Evolutionary conservation across 2,329 filamentous ascomycete species (phyloP).

Genomic region (Alternaria longipes): DNA sequence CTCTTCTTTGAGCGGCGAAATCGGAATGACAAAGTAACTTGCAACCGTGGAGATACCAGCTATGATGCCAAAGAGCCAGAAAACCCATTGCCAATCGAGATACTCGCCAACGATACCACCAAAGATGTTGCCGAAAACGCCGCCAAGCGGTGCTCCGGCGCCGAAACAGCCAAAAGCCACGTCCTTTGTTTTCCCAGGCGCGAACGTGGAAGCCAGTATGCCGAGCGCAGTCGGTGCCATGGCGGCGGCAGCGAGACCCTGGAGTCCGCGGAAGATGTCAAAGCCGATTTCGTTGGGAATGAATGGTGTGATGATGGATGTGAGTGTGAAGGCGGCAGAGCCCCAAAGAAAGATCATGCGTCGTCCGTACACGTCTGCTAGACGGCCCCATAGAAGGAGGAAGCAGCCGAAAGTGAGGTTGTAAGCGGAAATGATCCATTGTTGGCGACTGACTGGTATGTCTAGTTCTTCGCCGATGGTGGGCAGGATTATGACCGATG

Average conservation of each 20-base stretch:
- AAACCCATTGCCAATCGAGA: constrained; percentile 47
- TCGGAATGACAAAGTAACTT: constrained; percentile 68
- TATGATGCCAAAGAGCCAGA: constrained; percentile 68
- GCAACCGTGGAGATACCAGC: constrained; percentile 65
- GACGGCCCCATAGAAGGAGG: constrained; percentile 71
- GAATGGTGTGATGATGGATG: constrained; percentile 69
- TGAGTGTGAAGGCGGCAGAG: constrained; percentile 69
- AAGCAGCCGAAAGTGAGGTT: constrained; percentile 73
- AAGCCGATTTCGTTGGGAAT: constrained; percentile 73
- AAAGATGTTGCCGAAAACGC: constrained; percentile 71
- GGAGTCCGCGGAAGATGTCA: constrained; percentile 71
- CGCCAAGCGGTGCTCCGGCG: constrained; percentile 71
- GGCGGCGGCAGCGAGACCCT: constrained; percentile 73
- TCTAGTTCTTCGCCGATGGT: constrained; percentile 65
- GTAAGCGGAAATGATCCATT: constrained; percentile 75
- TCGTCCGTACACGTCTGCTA: constrained; percentile 74
- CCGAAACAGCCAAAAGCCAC: constrained; percentile 66
- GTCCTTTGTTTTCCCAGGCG: constrained; percentile 73
- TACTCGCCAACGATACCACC: constrained; percentile 58
- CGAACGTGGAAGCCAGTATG: constrained; percentile 73
- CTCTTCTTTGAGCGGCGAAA: constrained; percentile 51
- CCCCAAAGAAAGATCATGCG: constrained; percentile 71
- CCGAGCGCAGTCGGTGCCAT: constrained; percentile 77
- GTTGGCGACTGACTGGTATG: constrained; percentile 67
- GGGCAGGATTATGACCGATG: constrained; percentile 69